Percentiles rank a stretch among this genome's conserved stretches.
These are phyloP conservation scores for Inonotus hispidus DNA, from an alignment of 1,284 basidiomycete species.

Conservation along the genomic window DNA sequence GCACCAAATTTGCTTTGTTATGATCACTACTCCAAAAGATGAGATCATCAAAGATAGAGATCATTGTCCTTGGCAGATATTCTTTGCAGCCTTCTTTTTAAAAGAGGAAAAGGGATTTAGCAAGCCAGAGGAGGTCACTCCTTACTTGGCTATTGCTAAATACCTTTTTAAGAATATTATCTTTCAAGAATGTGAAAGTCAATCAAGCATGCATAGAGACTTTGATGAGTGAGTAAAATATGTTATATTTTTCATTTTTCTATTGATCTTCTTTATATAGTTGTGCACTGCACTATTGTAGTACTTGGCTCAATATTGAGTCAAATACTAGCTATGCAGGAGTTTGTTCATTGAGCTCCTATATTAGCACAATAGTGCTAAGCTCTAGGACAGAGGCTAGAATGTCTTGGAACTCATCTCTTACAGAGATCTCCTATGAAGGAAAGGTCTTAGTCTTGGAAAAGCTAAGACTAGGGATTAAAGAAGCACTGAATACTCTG, in stretches of 20 bases:
- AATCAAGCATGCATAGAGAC: neutral
- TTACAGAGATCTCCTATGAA: neutral
- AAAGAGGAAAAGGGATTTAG: neutral
- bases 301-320: too few species aligned
- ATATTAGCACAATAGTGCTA: neutral
- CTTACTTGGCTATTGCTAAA: neutral
- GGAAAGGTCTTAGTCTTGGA: neutral
- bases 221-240: neutral
- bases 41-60: neutral
- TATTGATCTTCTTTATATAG: too few species aligned
- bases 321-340: neutral
- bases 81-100: neutral
- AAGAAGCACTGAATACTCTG: too few species aligned
- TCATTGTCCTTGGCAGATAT: neutral
- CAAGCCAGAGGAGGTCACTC: neutral
- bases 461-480: too few species aligned
- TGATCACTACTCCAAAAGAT: neutral
- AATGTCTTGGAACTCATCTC: neutral
- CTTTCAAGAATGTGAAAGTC: neutral
- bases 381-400: neutral
- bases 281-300: too few species aligned
- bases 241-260: too few species aligned
- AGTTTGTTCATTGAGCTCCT: neutral
- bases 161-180: neutral
- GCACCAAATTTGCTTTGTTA: neutral